phyloP scores from a whole-genome alignment of 345 rosid genomes.

The Linum usitatissimum region DNA sequence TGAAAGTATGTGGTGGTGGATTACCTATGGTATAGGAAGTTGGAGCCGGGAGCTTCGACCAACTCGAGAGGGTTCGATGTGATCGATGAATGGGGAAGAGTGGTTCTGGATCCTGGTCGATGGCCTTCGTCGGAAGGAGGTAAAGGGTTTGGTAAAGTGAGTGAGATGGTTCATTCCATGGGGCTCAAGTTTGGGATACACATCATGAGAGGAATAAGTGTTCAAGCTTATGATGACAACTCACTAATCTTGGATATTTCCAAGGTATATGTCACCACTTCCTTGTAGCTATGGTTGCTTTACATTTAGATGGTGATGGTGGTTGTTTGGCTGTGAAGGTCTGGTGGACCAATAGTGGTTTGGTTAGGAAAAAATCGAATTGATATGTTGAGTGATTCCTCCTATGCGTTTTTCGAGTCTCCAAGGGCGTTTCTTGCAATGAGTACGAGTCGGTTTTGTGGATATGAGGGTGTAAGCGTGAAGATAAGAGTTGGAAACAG shows the following conservation, averaged over 20 bases:
- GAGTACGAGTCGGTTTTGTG: too few species aligned
- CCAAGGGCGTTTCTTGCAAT: too few species aligned
- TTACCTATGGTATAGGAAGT: slow-evolving; percentile 87
- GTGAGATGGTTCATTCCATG: slow-evolving; percentile 37
- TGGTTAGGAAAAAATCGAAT: too few species aligned
- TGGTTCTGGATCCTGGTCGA: slow-evolving; percentile 63
- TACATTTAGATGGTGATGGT: too few species aligned
- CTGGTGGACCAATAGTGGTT: too few species aligned
- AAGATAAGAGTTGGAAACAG: too few species aligned
- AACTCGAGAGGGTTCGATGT: slow-evolving; percentile 83
- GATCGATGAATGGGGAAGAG: slow-evolving; percentile 89
- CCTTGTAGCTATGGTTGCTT: too few species aligned
- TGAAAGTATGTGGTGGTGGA: slow-evolving; percentile 82
- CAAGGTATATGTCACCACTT: too few species aligned
- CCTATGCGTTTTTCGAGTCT: too few species aligned
- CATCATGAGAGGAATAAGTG: slow-evolving; percentile 87
- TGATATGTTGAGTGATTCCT: too few species aligned
- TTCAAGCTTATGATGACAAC: slow-evolving; percentile 76
- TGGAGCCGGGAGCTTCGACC: slow-evolving; percentile 55
- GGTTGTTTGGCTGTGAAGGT: too few species aligned
- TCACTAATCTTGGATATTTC: slow-evolving; percentile 49
- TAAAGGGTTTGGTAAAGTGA: slow-evolving; percentile 27
- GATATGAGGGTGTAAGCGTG: too few species aligned
- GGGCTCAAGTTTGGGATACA: slow-evolving; percentile 94
- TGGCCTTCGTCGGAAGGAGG: slow-evolving; percentile 92